Base-by-base conservation (phyloP, 768 basidiomycete species). In the Lentinula aciculospora region DNA sequence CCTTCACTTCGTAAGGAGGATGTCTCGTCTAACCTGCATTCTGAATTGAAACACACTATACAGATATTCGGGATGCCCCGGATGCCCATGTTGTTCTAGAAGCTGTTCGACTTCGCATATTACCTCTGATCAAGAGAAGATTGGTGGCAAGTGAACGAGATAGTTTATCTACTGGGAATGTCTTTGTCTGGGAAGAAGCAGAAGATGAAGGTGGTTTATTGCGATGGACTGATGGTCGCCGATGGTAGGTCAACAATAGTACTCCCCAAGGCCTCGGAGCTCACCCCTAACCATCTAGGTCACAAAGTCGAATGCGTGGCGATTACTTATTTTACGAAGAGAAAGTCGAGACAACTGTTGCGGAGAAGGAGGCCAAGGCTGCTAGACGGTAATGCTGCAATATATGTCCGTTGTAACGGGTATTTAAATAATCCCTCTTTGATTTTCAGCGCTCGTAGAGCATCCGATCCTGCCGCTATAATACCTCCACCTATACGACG, bases 181-280 rank as follows among this genome's bases (percentile, higher is more conserved):
- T 92, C 40, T 92, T 89, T 63, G 89, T 92, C 37, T 92, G 89
- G 89, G 89, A 92, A 64, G 89, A 92, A 68, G 86, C 88, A 3
- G 88, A 87, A 62, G 76, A 80, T 49, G 86, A 85, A 49, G 84
- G 82, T 6, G 75, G 76, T 17, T 72, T 89, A 36, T 74, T 90
- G 58, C 79, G 89, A 25, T 91, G 89, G 89, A 92, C 89, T 17
- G 89, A 92, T 66, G 89, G 89, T 13, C 76, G 88, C 61, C 75
- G 89, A 72, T 92, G 89, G 89, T 84, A 68, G 47, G 73, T 57
- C 23, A 27, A 34, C 17, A 10, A 21, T 23, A 27, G 17, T 19
- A 34, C 15, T 39, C 47, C 39, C 28, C 39, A 49, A 31, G 44
- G 40, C n/a, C 9, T 44, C 27, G 8, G 12, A 19, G 23, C 4